Base-by-base conservation (phyloP, 306 rosid species). In the Heteromeles arbutifolia region DNA sequence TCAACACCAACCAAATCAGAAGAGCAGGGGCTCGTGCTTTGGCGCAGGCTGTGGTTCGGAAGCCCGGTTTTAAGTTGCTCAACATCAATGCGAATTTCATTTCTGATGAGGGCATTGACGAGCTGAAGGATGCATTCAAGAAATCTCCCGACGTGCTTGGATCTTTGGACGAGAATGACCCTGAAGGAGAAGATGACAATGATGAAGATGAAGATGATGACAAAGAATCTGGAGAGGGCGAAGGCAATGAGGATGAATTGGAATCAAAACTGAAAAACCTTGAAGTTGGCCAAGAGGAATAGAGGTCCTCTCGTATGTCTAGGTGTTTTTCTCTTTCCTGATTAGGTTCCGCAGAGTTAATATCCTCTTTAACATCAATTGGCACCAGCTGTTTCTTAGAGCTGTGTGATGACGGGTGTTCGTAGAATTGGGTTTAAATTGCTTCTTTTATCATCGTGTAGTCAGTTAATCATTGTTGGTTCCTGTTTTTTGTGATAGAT, bases 241-340 rank as follows among this genome's bases (percentile, higher is more conserved):
- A 85, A 44, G 86, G 65, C 4, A 54, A 78, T 9, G 96, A 75
- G 24, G 86, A 83, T 69, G 96, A 85, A 61, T 77, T 95, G 67
- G 97, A 85, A 80, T 84, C 92, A 50, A 88, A 92, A 84, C 81
- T 95, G 93, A 90, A 88, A 90, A 88, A 81, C 78, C 99, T 95
- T 67, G 89, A 80, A 77, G 98, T 95, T 50, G 76, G 64, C 70
- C 34, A 73, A 56, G 81, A 80, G 72, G 78, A 80, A 59, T 75
- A 78, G 86, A 72, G 67, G 43, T 18, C 4, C 66, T 52, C 8
- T 48, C 54, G 8, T n/a, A 52, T 54, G 43, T 32, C 54, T 13
- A 64, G 48, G 69, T 61, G 58, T 44, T 21, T 61, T 61, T 32
- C 28, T 21, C 10, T 29, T 45, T 58, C 37, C 39, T 26, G 10